A percentile compares a stretch with the other conserved stretches of the same genome.
phyloP scores from a whole-genome alignment of 2,329 filamentous ascomycete genomes.

The Penicillium sp. region DNA sequence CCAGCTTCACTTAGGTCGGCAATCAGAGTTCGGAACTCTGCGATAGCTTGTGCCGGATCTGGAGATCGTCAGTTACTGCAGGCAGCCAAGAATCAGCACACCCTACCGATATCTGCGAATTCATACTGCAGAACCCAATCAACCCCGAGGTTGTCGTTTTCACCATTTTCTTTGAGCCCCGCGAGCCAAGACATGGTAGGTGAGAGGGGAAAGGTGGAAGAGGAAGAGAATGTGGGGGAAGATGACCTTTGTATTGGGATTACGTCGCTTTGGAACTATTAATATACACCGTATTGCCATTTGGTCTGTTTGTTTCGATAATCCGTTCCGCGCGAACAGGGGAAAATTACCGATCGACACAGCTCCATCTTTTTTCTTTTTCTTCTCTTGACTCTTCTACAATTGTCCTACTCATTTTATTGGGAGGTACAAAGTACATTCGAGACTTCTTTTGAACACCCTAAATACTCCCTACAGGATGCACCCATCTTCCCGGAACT shows the following conservation, averaged over 20 bases:
- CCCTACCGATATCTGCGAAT: constrained; percentile 65
- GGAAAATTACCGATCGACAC: neutral
- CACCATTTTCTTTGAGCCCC: constrained; percentile 21
- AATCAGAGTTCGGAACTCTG: constrained; percentile 76
- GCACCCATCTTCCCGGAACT: neutral
- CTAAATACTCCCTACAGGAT: neutral
- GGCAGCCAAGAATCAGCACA: neutral
- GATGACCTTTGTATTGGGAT: neutral
- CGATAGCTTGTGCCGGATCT: constrained; percentile 71
- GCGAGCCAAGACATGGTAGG: constrained; percentile 30
- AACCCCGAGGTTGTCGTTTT: constrained; percentile 65
- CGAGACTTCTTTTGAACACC: no score
- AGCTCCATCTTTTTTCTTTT: neutral
- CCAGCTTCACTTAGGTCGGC: constrained; percentile 74
- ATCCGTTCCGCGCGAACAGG: neutral
- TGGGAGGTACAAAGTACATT: no score
- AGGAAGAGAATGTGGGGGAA: constrained; percentile 10
- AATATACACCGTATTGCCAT: neutral
- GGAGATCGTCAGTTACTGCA: constrained; percentile 16
- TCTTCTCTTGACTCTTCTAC: neutral
- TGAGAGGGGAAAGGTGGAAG: neutral
- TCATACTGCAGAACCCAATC: constrained; percentile 87
- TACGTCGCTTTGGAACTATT: neutral
- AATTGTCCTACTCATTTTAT: neutral
- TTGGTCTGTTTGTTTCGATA: neutral